These are phyloP conservation scores for Xylariales sp. DNA, from an alignment of 2,329 filamentous ascomycete species.

Conservation along the genomic window DNA sequence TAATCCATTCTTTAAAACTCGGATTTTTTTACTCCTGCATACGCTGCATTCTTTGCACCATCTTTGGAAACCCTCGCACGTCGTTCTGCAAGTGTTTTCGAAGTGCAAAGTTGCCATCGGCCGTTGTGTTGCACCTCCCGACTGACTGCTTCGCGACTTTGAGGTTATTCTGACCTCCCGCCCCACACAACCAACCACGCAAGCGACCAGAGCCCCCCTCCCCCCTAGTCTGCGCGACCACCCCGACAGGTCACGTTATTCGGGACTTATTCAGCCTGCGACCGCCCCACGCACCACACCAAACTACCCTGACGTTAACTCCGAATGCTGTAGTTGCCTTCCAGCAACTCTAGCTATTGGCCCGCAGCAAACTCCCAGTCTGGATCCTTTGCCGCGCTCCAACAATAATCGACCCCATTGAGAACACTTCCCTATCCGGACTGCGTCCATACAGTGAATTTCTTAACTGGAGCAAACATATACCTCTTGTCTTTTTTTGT, in stretches of 20 bases:
- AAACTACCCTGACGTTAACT: too few relatives aligned
- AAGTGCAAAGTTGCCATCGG: neutral
- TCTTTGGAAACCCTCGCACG: slow-evolving; percentile 9
- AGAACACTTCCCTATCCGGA: too few relatives aligned
- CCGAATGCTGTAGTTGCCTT: too few relatives aligned
- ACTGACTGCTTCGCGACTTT: slow-evolving; percentile 9
- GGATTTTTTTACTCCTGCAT: slow-evolving; percentile 19
- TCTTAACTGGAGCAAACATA: too few relatives aligned
- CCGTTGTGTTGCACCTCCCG: slow-evolving; percentile 3
- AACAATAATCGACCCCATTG: too few relatives aligned
- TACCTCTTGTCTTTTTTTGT: too few relatives aligned
- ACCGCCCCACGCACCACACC: too few relatives aligned
- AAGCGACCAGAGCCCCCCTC: neutral
- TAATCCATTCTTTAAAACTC: slow-evolving; percentile 22
- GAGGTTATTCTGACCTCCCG: slow-evolving; percentile 10
- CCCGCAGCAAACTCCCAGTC: too few relatives aligned
- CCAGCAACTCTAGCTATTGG: too few relatives aligned
- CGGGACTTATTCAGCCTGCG: neutral
- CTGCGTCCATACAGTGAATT: too few relatives aligned
- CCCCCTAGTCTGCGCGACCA: slow-evolving; percentile 1
- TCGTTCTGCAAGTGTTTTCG: slow-evolving; percentile 10
- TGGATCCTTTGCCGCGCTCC: too few relatives aligned
- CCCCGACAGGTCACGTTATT: slow-evolving; percentile 6
- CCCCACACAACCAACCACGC: slow-evolving; percentile 1
- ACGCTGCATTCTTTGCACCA: slow-evolving; percentile 18